Percentiles rank a stretch among this genome's conserved stretches.
phyloP scores from a whole-genome alignment of 495 filamentous ascomycete species.

The Aspergillus affinis region DNA sequence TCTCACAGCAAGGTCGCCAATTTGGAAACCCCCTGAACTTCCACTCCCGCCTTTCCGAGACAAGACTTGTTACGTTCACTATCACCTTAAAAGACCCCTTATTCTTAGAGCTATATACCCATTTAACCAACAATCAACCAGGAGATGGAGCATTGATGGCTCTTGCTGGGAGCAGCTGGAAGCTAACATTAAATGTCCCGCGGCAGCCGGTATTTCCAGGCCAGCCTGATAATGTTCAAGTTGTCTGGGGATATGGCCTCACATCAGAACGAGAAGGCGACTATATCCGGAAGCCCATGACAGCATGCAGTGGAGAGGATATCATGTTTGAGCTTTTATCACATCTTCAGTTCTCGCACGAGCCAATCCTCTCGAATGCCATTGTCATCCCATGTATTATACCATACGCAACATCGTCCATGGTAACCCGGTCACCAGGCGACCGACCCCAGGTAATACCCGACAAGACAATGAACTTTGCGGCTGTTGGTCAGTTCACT shows the following conservation, averaged over 20 bases:
- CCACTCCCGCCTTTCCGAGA: constrained; percentile 23
- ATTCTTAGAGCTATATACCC: constrained; percentile 18
- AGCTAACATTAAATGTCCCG: constrained; percentile 27
- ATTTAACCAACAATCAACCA: constrained; percentile 16
- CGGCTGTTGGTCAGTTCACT: constrained; percentile 33
- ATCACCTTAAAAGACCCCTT: constrained; percentile 25
- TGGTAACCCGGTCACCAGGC: constrained; percentile 20
- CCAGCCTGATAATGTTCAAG: constrained; percentile 15
- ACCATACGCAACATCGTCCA: constrained; percentile 28
- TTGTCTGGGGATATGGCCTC: constrained; percentile 34
- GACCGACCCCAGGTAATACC: constrained; percentile 35
- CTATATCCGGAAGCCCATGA: constrained; percentile 35
- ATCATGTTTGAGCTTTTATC: constrained; percentile 29
- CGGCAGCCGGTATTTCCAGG: constrained; percentile 27
- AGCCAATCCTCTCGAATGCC: background rate
- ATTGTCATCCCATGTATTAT: constrained; percentile 22
- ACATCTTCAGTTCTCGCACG: constrained; percentile 17
- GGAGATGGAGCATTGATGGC: constrained; percentile 24
- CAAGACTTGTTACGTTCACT: constrained; percentile 31
- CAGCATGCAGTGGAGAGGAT: constrained; percentile 28
- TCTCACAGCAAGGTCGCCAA: too few species aligned
- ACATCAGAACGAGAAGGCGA: constrained; percentile 22
- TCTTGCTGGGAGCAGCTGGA: constrained; percentile 31
- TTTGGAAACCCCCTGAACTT: constrained; percentile 34
- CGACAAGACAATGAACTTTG: constrained; percentile 28